A percentile compares a stretch with the other conserved stretches of the same genome.
Evolutionary conservation across 495 filamentous ascomycete species (phyloP).

Genomic region (Bryoglossum gracile): DNA sequence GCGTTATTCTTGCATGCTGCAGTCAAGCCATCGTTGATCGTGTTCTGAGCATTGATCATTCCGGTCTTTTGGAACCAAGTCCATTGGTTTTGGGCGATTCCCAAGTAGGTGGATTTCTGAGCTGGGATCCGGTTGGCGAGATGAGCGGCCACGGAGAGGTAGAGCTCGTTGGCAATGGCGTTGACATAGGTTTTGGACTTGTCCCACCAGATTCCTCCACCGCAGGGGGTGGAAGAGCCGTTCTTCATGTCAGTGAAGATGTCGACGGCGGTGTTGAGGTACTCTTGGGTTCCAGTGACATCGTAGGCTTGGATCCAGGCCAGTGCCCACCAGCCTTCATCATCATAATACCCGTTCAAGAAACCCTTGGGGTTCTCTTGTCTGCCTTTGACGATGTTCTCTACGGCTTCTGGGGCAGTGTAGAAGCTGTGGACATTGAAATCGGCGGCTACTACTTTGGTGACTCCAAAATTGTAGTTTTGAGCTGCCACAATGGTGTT

Average conservation of each 20-base stretch:
- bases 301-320: slow-evolving; percentile 61
- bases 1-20: slow-evolving; percentile 58
- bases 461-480: slow-evolving; percentile 24
- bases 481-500: slow-evolving; percentile 31
- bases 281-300: slow-evolving; percentile 43
- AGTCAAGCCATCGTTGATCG: slow-evolving; percentile 66
- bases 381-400: neutral
- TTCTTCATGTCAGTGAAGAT: slow-evolving; percentile 58
- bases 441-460: slow-evolving; percentile 18
- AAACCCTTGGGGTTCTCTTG: slow-evolving; percentile 32
- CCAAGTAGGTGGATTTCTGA: slow-evolving; percentile 44
- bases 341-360: slow-evolving; percentile 61
- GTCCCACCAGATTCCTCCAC: slow-evolving; percentile 62
- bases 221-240: slow-evolving; percentile 42
- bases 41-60: slow-evolving; percentile 56
- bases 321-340: slow-evolving; percentile 69
- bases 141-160: slow-evolving; percentile 59
- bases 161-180: slow-evolving; percentile 73
- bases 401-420: neutral
- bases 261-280: slow-evolving; percentile 46
- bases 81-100: slow-evolving; percentile 53
- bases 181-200: slow-evolving; percentile 53
- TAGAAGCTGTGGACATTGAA: slow-evolving; percentile 10
- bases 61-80: slow-evolving; percentile 59
- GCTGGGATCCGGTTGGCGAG: slow-evolving; percentile 57